A percentile compares a stretch with the other conserved stretches of the same genome.
These are phyloP conservation scores for Sonneratia caseolaris DNA, from an alignment of 345 rosid genomes.

Conservation along the genomic window DNA sequence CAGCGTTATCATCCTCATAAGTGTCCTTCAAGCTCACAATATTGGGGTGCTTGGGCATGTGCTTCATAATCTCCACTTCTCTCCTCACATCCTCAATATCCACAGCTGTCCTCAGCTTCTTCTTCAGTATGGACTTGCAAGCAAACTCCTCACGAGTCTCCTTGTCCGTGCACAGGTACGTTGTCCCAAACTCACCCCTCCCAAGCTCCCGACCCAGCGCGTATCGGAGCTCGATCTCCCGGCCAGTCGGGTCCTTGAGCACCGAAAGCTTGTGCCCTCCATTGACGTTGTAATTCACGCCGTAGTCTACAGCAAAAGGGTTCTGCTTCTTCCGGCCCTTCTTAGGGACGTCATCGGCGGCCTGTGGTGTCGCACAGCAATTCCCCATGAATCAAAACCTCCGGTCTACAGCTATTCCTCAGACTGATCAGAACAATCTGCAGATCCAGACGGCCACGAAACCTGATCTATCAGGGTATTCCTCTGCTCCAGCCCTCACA, in stretches of 20 bases:
- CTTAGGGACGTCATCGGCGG: slow-evolving; percentile 22
- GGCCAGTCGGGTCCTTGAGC: slow-evolving; percentile 65
- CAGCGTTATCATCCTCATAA: slow-evolving; percentile 83
- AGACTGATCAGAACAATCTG: background rate
- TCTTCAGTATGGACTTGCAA: slow-evolving; percentile 90
- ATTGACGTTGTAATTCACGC: slow-evolving; percentile 22
- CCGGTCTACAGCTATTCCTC: background rate
- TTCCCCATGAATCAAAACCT: slow-evolving; percentile 55
- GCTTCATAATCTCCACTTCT: slow-evolving; percentile 96
- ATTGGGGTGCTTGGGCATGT: slow-evolving; percentile 68
- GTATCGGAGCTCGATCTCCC: slow-evolving; percentile 55
- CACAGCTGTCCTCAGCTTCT: slow-evolving; percentile 80
- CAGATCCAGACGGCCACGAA: slow-evolving; percentile 1
- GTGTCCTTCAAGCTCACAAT: slow-evolving; percentile 70
- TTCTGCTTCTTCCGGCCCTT: slow-evolving; percentile 50
- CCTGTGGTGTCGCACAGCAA: slow-evolving; percentile 57
- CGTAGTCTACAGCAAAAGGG: slow-evolving; percentile 57
- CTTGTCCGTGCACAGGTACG: slow-evolving; percentile 70
- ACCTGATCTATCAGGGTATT: background rate
- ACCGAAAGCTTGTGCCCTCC: slow-evolving; percentile 45
- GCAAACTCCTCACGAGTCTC: slow-evolving; percentile 50
- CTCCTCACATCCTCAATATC: slow-evolving; percentile 96
- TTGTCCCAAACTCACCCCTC: slow-evolving; percentile 91
- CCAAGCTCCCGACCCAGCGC: slow-evolving; percentile 88
- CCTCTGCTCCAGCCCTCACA: background rate